Conservation (phyloP, 345 rosid species). For the Litchi chinensis region DNA sequence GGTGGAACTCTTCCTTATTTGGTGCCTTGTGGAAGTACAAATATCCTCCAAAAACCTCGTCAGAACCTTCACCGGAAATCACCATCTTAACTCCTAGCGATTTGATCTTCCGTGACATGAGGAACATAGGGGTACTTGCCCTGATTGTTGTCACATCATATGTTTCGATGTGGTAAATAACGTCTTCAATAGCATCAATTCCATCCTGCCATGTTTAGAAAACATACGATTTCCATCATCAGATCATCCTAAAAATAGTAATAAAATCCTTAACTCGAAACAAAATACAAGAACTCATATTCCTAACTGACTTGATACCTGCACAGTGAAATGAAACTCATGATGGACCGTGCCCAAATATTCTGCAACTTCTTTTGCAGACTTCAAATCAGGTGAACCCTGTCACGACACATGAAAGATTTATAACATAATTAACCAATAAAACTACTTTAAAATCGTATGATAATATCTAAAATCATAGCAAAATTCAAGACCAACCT, state of each 20-base stretch:
- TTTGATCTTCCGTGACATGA: constrained; percentile 89
- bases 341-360: constrained; percentile 90
- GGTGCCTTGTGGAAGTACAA: constrained; percentile 97
- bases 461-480: neutral
- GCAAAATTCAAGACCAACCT: constrained; percentile 47
- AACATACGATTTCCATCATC: neutral
- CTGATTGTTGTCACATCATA: constrained; percentile 89
- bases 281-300: neutral
- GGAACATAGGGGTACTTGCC: constrained; percentile 95
- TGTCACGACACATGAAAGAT: constrained; percentile 27
- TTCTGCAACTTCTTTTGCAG: constrained; percentile 84
- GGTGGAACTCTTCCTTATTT: constrained; percentile 81
- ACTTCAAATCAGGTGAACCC: constrained; percentile 91
- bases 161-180: constrained; percentile 85
- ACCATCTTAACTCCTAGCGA: constrained; percentile 97
- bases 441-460: neutral
- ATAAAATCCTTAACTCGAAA: neutral
- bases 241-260: neutral
- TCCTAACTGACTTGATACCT: constrained; percentile 35
- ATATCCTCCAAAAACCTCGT: constrained; percentile 95
- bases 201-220: constrained; percentile 57
- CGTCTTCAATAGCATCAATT: constrained; percentile 94
- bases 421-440: neutral
- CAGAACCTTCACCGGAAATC: constrained; percentile 94
- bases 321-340: constrained; percentile 90